Evolutionary conservation across 805 yeast species (phyloP).

Genomic region (Crinitomyces ghanaensis): DNA sequence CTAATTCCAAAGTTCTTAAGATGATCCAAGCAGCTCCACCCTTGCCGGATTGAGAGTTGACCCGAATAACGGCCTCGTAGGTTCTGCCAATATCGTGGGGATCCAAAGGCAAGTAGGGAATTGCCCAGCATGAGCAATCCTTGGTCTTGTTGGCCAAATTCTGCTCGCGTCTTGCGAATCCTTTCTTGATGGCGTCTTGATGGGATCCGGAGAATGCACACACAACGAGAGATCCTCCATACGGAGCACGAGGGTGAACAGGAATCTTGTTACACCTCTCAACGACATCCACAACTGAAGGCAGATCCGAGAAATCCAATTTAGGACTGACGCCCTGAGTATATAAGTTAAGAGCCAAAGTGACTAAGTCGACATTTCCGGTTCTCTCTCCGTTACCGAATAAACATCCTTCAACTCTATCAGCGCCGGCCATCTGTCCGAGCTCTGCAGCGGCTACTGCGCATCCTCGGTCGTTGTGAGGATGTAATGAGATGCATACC

Average conservation of each 20-base stretch:
- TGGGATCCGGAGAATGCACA: slow-evolving; percentile 82
- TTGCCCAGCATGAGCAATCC: slow-evolving; percentile 41
- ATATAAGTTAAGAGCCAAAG: slow-evolving; percentile 63
- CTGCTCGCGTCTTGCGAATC: slow-evolving; percentile 36
- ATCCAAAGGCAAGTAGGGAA: slow-evolving; percentile 76
- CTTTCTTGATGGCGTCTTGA: slow-evolving; percentile 82
- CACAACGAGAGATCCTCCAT: slow-evolving; percentile 72
- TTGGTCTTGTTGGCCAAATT: slow-evolving; percentile 25
- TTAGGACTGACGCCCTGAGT: slow-evolving; percentile 69
- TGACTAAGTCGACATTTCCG: slow-evolving; percentile 74
- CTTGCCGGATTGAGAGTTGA: slow-evolving; percentile 79
- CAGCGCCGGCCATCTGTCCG: slow-evolving; percentile 78
- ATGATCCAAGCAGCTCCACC: slow-evolving; percentile 89
- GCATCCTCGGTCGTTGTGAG: slow-evolving; percentile 80
- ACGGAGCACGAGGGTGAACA: slow-evolving; percentile 68
- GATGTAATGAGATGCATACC: slow-evolving; percentile 65
- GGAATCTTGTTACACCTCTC: slow-evolving; percentile 76
- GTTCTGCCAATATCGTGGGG: slow-evolving; percentile 78
- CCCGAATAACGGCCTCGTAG: slow-evolving; percentile 87
- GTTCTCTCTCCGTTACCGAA: slow-evolving; percentile 85
- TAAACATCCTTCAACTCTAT: slow-evolving; percentile 75
- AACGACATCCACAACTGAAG: slow-evolving; percentile 55
- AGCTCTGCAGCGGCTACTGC: slow-evolving; percentile 84
- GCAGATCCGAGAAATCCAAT: slow-evolving; percentile 59
- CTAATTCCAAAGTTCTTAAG: slow-evolving; percentile 61